A percentile compares a stretch with the other conserved stretches of the same genome.
phyloP scores from a whole-genome alignment of 352 stramenopile species.

The Phytopythium ostracodes region DNA sequence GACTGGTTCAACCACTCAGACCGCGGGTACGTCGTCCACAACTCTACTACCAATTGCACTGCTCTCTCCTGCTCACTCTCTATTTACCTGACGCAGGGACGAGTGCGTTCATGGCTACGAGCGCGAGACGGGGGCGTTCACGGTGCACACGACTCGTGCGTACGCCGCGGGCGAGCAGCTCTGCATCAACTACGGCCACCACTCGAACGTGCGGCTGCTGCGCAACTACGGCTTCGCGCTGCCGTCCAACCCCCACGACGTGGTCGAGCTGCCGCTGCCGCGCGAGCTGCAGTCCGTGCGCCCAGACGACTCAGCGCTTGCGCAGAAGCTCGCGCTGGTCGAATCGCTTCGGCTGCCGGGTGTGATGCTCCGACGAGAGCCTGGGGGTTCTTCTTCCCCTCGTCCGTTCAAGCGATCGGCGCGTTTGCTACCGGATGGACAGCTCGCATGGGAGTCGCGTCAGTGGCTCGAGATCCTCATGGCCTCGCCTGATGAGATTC shows the following conservation, averaged over 20 bases:
- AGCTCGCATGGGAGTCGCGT: slow-evolving; percentile 23
- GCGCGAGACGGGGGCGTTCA: slow-evolving; percentile 41
- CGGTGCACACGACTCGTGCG: slow-evolving; percentile 48
- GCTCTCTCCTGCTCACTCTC: neutral
- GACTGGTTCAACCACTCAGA: slow-evolving; percentile 84
- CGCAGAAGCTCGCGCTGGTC: slow-evolving; percentile 37
- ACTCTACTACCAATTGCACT: neutral
- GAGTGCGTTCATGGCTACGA: slow-evolving; percentile 70
- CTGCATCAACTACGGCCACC: slow-evolving; percentile 78
- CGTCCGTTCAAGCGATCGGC: neutral
- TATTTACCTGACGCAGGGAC: slow-evolving; percentile 35
- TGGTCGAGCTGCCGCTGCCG: slow-evolving; percentile 36
- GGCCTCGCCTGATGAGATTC: slow-evolving; percentile 38
- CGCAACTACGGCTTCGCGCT: slow-evolving; percentile 81
- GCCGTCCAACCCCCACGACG: slow-evolving; percentile 37
- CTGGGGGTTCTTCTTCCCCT: neutral
- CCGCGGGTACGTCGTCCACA: slow-evolving; percentile 26
- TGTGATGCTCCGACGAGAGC: neutral
- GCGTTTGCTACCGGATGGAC: slow-evolving; percentile 17
- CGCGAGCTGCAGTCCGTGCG: slow-evolving; percentile 29
- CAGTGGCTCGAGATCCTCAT: slow-evolving; percentile 59
- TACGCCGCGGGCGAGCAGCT: slow-evolving; percentile 66
- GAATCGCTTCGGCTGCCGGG: slow-evolving; percentile 12
- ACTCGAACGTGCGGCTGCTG: slow-evolving; percentile 60
- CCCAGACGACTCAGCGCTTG: slow-evolving; percentile 21